Evolutionary conservation across 306 rosid species (phyloP), one percentile per base, ranked within the genome.

Genomic region (Begonia fuchsioides): DNA sequence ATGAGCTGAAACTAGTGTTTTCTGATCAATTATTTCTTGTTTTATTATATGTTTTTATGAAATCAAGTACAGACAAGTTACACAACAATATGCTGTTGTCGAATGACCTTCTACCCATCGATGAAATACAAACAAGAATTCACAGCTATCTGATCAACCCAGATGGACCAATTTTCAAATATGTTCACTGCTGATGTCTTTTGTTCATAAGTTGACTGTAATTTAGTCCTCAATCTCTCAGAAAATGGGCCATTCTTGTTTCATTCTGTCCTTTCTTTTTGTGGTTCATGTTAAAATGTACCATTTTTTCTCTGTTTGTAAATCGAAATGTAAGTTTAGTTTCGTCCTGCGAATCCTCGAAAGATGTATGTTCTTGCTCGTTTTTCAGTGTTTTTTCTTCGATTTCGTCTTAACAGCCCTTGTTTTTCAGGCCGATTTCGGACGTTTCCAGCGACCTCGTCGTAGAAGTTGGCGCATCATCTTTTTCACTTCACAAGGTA

Each of bases 401-500:
- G 51, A 62, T 62, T 52, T 54, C 55, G 38, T 58, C 69, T 68
- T 65, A 59, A 56, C 56, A 12, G 32, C 71, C 58, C 62, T 32
- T 51, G 26, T 67, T 32, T 71, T 72, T 51, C 94, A 92, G 98
- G 98, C 96, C 98, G 14, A 82, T 92, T 49, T 92, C 98, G 47
- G 98, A 92, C 64, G 96, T 85, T 49, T 77, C 98, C 38, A 92
- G 94, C 51, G 98, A 92, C 69, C 87, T 92, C 51, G 74, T 73
- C 39, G 61, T 92, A 0, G 98, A 92, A 72, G 72, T 92, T 5
- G 98, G 94, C 75, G 61, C 93, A 48, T 75, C 98, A 13, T 75
- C 66, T 81, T 82, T 92, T 52, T 68, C 96, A 51, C 96, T 86
- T 55, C 98, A 92, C 74, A 85, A 92, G 96, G 98, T 86, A 61